A percentile compares a stretch with the other conserved stretches of the same genome.
These are phyloP conservation scores for Plectosphaerella plurivora DNA, from an alignment of 2,329 filamentous ascomycete genomes.

Conservation along the genomic window DNA sequence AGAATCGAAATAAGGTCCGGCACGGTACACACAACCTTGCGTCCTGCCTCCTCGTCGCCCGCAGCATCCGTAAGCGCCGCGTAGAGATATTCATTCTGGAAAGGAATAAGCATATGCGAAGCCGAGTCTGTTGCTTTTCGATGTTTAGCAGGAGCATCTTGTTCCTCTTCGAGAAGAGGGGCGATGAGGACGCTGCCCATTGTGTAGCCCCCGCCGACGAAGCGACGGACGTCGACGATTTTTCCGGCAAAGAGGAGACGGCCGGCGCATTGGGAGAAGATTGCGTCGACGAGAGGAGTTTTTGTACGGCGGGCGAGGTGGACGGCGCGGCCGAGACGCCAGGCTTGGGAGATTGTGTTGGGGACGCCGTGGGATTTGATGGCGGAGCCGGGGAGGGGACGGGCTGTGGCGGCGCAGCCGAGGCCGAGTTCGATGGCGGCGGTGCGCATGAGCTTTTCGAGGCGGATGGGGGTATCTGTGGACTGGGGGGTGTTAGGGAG, in stretches of 20 bases:
- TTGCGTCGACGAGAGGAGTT: constrained; percentile 20
- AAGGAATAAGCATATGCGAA: constrained; percentile 30
- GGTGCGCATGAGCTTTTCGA: constrained; percentile 29
- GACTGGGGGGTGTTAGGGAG: constrained; percentile 15
- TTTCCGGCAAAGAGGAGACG: constrained; percentile 33
- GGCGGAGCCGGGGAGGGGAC: constrained; percentile 24
- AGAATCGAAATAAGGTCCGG: constrained; percentile 31
- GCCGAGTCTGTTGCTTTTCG: constrained; percentile 9
- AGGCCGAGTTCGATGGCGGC: constrained; percentile 32
- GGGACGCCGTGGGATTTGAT: constrained; percentile 27
- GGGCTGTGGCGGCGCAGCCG: constrained; percentile 27
- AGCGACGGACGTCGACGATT: constrained; percentile 32
- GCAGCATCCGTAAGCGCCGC: constrained; percentile 26
- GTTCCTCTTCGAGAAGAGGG: constrained; percentile 22
- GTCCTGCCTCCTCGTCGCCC: constrained; percentile 19
- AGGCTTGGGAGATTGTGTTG: constrained; percentile 27
- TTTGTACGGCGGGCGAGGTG: constrained; percentile 22
- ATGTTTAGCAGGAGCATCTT: constrained; percentile 2
- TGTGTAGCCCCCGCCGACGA: constrained; percentile 33
- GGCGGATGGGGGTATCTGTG: constrained; percentile 24
- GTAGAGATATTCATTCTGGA: constrained; percentile 37
- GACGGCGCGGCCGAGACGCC: constrained; percentile 26
- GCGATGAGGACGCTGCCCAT: constrained; percentile 31
- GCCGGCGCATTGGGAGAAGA: constrained; percentile 21
- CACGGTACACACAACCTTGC: constrained; percentile 27